phyloP scores from a whole-genome alignment of 2,329 filamentous ascomycete genomes.

The Fusarium fujikuroi region DNA sequence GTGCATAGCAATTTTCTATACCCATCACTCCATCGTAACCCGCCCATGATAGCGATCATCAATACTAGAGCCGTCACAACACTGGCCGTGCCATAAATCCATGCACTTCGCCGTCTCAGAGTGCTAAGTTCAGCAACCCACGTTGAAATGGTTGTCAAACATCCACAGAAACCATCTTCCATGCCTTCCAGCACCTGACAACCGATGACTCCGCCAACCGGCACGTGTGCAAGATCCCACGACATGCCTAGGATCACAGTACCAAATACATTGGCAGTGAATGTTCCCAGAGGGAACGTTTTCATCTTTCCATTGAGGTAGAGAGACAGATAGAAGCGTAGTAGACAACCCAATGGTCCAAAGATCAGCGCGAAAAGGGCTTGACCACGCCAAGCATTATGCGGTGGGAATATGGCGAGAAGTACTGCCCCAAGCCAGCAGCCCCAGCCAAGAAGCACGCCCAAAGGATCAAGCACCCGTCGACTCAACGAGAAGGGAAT shows the following conservation, averaged over 20 bases:
- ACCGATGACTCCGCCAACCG: constrained; percentile 64
- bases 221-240: constrained; percentile 80
- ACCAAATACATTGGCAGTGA: constrained; percentile 81
- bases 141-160: constrained; percentile 73
- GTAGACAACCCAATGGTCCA: constrained; percentile 80
- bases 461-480: constrained; percentile 69
- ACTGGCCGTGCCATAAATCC: constrained; percentile 73
- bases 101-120: constrained; percentile 65
- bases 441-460: constrained; percentile 74
- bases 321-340: constrained; percentile 78
- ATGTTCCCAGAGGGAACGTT: constrained; percentile 86
- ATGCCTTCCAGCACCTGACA: constrained; percentile 76
- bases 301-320: constrained; percentile 74
- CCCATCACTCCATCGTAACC: constrained; percentile 74
- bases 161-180: constrained; percentile 75
- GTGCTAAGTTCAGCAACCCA: constrained; percentile 71
- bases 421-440: constrained; percentile 83
- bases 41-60: constrained; percentile 78
- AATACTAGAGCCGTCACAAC: constrained; percentile 67
- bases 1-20: constrained; percentile 52
- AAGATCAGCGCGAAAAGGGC: constrained; percentile 83
- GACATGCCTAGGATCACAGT: constrained; percentile 79
- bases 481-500: constrained; percentile 68
- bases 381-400: constrained; percentile 78
- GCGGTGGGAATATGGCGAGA: constrained; percentile 76